These are phyloP conservation scores for Austropuccinia psidii DNA, from an alignment of 1,284 basidiomycete species.

Conservation along the genomic window DNA sequence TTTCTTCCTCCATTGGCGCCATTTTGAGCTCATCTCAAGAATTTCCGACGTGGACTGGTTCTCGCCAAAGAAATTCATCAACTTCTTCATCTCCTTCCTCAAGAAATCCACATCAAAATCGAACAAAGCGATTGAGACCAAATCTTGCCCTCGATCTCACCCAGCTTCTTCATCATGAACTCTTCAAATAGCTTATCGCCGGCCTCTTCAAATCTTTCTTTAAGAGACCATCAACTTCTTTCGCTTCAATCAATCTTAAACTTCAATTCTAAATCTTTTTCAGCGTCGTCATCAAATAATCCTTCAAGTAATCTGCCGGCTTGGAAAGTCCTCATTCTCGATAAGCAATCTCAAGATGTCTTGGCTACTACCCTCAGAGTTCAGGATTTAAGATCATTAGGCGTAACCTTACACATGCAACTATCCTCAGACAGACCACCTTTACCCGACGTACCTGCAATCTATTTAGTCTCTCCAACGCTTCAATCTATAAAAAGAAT, in stretches of 20 bases:
- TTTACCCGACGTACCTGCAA: conserved; percentile 87
- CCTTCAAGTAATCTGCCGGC: conserved; percentile 58
- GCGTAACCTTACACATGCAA: conserved; percentile 71
- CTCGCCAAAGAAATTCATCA: too few relatives aligned
- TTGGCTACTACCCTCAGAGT: conserved; percentile 90
- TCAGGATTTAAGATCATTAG: conserved; percentile 89
- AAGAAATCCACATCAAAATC: too few relatives aligned
- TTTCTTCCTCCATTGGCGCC: too few relatives aligned
- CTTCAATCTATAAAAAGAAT: conserved; percentile 77
- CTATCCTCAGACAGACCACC: conserved; percentile 81
- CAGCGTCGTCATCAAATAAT: not conserved
- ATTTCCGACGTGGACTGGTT: too few relatives aligned
- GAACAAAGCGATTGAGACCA: too few relatives aligned
- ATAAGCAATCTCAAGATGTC: conserved; percentile 91
- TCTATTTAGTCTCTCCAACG: conserved; percentile 94
- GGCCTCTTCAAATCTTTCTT: too few relatives aligned
- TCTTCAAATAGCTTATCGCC: too few relatives aligned
- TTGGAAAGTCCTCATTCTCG: conserved; percentile 94
- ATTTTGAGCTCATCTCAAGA: too few relatives aligned
- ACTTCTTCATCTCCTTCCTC: too few relatives aligned
- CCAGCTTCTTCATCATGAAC: too few relatives aligned
- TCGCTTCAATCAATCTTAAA: conserved; percentile 62
- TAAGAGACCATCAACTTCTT: conserved; percentile 70
- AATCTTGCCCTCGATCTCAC: too few relatives aligned
- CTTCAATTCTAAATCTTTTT: conserved; percentile 51